Base-by-base conservation (phyloP, 768 basidiomycete genomes). In the Xerocomellus amylosporus region DNA sequence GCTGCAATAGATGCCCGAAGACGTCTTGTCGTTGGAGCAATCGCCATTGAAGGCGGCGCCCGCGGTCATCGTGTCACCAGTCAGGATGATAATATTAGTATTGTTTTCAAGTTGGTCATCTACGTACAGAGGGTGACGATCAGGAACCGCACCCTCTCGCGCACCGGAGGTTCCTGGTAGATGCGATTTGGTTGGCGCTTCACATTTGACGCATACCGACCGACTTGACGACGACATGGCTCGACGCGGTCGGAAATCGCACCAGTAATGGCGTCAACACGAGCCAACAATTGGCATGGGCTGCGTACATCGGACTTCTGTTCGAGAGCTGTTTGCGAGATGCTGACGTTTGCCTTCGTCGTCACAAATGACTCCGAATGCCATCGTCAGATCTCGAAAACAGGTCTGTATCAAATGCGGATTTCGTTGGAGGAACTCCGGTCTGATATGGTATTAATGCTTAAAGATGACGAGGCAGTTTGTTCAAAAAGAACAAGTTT, bases 131-230 rank as follows among this genome's bases (percentile, higher is more conserved):
- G 28, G 26, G 26, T 26, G 26, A 71, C 78, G 45, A 75, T 87
- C 19, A 86, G 85, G 0, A 59, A 59, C 74, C 79, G 0, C 77
- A 75, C 39, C 86, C 83, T 7, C 76, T 75, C 7, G 84, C 83
- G 0, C 84, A 86, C 64, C 74, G 74, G 40, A 75, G 83, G 36
- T 84, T 82, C 68, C 58, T 77, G 10, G 80, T 86, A 9, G 86
- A 87, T 63, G 84, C 84, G 0, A 74, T 84, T 50, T 82, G 80
- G 77, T 58, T 69, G 12, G 78, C 79, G 7, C 64, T 88, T 39
- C 68, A 81, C 26, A 69, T 85, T 26, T 79, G 86, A 3, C 74
- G 84, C 54, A 61, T 70, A 9, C 67, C 88, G 26, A 74, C 68
- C n/a, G 67, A 78, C 36, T 59, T 86, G 53, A 77, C 75, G 3